Percentiles rank a stretch among this genome's conserved stretches.
Conservation (phyloP, 139 green algal genomes). For the Picochlorum sp. region DNA sequence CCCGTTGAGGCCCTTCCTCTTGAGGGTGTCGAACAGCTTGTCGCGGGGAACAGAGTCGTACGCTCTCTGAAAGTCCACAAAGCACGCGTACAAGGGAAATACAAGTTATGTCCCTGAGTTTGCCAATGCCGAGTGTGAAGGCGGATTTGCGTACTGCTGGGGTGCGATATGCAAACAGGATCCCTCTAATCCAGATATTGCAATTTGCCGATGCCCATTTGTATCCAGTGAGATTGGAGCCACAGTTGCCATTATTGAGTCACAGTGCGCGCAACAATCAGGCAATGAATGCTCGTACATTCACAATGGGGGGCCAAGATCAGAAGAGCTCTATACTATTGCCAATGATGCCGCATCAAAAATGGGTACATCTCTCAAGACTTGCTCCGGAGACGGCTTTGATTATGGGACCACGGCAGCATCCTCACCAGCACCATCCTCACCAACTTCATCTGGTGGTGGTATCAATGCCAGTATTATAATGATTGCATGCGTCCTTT, state of each 20-base stretch:
- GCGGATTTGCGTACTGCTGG: neutral
- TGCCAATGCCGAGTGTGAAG: neutral
- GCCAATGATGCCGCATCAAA: neutral
- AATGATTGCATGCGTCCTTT: neutral
- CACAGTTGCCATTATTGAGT: neutral
- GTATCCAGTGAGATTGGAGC: neutral
- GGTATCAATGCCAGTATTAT: neutral
- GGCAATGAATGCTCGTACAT: neutral
- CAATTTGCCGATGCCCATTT: neutral
- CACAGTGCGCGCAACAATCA: neutral
- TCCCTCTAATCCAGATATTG: neutral
- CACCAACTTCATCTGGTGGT: neutral
- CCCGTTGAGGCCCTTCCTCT: too few relatives aligned
- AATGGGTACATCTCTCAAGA: neutral
- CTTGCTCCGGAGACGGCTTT: neutral
- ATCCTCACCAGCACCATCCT: neutral
- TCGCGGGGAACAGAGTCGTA: too few relatives aligned
- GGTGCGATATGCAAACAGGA: neutral
- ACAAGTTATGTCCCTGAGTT: neutral
- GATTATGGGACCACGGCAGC: neutral
- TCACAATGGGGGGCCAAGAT: neutral
- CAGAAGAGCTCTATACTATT: neutral
- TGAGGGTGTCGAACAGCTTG: too few relatives aligned
- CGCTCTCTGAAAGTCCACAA: too few relatives aligned
- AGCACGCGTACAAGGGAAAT: too few relatives aligned